These are phyloP conservation scores for Myrica gale DNA, from an alignment of 306 rosid species.

Conservation along the genomic window DNA sequence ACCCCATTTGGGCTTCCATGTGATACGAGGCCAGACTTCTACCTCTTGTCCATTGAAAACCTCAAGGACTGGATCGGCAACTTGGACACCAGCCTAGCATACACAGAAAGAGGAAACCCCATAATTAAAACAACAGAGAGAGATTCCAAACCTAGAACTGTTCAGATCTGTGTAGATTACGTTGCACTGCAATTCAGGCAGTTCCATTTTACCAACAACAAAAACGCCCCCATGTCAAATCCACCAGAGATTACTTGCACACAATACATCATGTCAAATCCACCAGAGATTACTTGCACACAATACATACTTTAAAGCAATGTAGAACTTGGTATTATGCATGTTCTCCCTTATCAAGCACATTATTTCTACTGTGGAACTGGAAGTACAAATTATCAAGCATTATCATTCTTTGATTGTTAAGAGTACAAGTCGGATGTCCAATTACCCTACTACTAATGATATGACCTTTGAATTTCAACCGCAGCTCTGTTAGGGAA, in stretches of 20 bases:
- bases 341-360: neutral
- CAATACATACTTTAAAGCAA: neutral
- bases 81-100: constrained; percentile 75
- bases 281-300: neutral
- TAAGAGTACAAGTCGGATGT: neutral
- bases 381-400: neutral
- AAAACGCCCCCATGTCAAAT: neutral
- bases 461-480: neutral
- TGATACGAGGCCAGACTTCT: constrained; percentile 81
- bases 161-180: neutral
- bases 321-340: neutral
- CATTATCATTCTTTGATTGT: neutral
- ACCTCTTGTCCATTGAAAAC: constrained; percentile 84
- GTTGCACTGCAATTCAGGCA: neutral
- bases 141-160: neutral
- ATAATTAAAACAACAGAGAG: constrained; percentile 8
- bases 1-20: constrained; percentile 97
- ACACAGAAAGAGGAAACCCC: constrained; percentile 10
- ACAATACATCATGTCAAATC: neutral
- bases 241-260: neutral
- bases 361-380: neutral
- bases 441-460: neutral
- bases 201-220: neutral
- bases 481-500: neutral
- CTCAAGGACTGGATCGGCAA: constrained; percentile 67